A percentile compares a stretch with the other conserved stretches of the same genome.
These are phyloP conservation scores for Parietaria judaica DNA, from an alignment of 306 rosid species.

Conservation along the genomic window DNA sequence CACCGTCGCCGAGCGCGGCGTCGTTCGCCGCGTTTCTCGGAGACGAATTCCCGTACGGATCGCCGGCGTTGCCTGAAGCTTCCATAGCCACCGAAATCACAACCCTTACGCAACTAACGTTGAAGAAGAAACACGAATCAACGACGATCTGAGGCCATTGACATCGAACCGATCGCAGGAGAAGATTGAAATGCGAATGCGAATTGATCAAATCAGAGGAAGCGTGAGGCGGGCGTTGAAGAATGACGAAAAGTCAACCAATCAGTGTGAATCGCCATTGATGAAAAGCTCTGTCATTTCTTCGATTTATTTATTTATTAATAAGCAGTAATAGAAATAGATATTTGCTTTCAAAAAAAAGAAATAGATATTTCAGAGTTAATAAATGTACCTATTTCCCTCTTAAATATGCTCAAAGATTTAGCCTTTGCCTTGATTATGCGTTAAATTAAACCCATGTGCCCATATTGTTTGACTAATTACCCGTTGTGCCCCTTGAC, in stretches of 20 bases:
- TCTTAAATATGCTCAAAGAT: too few relatives aligned
- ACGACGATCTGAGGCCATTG: not conserved
- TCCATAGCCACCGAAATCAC: constrained; percentile 25
- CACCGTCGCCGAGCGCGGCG: constrained; percentile 5
- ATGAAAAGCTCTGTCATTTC: too few relatives aligned
- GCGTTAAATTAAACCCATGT: too few relatives aligned
- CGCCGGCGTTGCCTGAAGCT: constrained; percentile 21
- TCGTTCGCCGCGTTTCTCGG: constrained; percentile 14
- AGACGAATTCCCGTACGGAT: constrained; percentile 25
- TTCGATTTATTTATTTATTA: not conserved
- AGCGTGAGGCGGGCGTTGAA: constrained; percentile 11
- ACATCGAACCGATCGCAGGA: too few relatives aligned
- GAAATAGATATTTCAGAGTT: not conserved
- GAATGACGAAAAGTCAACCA: constrained; percentile 17
- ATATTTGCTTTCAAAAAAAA: too few relatives aligned
- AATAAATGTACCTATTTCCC: too few relatives aligned
- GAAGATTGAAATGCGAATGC: too few relatives aligned
- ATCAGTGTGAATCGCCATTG: too few relatives aligned
- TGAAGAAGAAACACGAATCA: not conserved
- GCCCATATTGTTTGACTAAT: too few relatives aligned
- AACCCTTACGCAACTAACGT: not conserved
- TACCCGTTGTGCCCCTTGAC: too few relatives aligned
- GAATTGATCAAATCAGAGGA: not conserved
- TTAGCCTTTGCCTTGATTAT: too few relatives aligned
- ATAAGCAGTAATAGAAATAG: not conserved